These are phyloP conservation scores for Aschersonia sp. DNA, from an alignment of 2,329 filamentous ascomycete genomes.

Conservation along the genomic window DNA sequence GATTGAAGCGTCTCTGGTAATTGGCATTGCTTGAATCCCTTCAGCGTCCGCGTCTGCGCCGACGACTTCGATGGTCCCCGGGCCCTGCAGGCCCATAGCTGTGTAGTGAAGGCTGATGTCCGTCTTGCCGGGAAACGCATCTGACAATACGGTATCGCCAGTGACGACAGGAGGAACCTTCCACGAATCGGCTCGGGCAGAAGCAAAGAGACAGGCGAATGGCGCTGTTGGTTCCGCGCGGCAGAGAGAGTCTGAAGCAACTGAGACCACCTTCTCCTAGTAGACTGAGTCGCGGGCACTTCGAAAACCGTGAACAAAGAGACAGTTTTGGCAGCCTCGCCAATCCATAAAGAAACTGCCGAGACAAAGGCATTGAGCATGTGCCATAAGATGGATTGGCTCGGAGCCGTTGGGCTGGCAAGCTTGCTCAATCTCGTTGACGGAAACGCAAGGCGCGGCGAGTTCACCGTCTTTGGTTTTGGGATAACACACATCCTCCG, in stretches of 20 bases:
- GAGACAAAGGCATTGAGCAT: conserved; percentile 25
- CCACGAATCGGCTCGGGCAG: conserved; percentile 11
- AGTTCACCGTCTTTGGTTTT: background rate
- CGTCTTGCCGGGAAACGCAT: conserved; percentile 19
- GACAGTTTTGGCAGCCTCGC: conserved; percentile 25
- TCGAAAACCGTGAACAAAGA: conserved; percentile 23
- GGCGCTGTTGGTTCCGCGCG: conserved; percentile 20
- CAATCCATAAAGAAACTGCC: conserved; percentile 28
- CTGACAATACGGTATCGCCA: conserved; percentile 15
- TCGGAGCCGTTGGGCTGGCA: conserved; percentile 16
- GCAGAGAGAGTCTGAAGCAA: conserved; percentile 21
- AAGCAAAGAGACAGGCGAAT: conserved; percentile 19
- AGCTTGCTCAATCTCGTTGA: conserved; percentile 13
- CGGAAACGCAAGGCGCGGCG: conserved; percentile 14
- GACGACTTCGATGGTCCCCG: conserved; percentile 17
- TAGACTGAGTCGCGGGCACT: conserved; percentile 17
- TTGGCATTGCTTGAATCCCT: no score
- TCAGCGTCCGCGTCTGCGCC: no score
- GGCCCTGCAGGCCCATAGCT: conserved; percentile 19
- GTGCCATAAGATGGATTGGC: conserved; percentile 10
- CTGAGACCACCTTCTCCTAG: conserved; percentile 19
- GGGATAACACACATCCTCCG: conserved; percentile 5
- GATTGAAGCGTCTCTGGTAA: no score
- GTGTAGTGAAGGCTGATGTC: conserved; percentile 29
- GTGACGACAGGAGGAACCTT: conserved; percentile 11